A percentile compares a stretch with the other conserved stretches of the same genome.
These are phyloP conservation scores for Xylaria cubensis DNA, from an alignment of 495 filamentous ascomycete genomes.

Conservation along the genomic window DNA sequence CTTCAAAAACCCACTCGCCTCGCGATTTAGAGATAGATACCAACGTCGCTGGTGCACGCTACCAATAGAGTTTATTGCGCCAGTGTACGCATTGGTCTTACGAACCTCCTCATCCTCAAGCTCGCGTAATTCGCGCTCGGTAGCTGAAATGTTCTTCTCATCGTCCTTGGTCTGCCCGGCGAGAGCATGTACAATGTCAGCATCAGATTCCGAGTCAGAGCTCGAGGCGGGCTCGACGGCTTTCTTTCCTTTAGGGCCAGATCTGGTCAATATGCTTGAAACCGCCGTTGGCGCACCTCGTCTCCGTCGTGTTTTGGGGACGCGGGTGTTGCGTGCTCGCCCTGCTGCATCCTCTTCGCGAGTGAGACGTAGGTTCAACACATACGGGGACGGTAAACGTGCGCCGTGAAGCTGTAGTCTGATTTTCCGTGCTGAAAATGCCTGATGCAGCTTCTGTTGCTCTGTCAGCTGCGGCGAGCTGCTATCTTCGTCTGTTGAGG, in stretches of 20 bases:
- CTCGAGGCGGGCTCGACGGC: slow-evolving; percentile 25
- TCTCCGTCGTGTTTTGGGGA: slow-evolving; percentile 29
- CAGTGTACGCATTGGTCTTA: slow-evolving; percentile 68
- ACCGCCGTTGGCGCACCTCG: slow-evolving; percentile 16
- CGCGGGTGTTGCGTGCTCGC: slow-evolving; percentile 36
- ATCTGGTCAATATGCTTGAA: slow-evolving; percentile 6
- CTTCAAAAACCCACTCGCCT: slow-evolving; percentile 59
- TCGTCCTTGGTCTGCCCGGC: slow-evolving; percentile 19
- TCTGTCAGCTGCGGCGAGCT: slow-evolving; percentile 48
- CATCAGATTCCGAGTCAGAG: slow-evolving; percentile 26
- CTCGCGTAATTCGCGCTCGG: slow-evolving; percentile 48
- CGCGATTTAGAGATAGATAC: slow-evolving; percentile 64
- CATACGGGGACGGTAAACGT: slow-evolving; percentile 64
- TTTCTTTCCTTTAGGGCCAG: slow-evolving; percentile 17
- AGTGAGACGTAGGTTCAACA: slow-evolving; percentile 62
- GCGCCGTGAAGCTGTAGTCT: slow-evolving; percentile 65
- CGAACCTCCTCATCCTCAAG: slow-evolving; percentile 59
- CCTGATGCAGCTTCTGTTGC: slow-evolving; percentile 58
- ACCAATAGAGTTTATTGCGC: slow-evolving; percentile 65
- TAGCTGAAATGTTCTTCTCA: slow-evolving; percentile 32
- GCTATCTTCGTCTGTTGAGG: slow-evolving; percentile 55
- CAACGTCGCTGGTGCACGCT: slow-evolving; percentile 70
- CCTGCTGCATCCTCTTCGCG: slow-evolving; percentile 50
- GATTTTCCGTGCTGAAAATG: slow-evolving; percentile 67
- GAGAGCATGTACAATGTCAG: slow-evolving; percentile 35